Evolutionary conservation across 2,329 filamentous ascomycete genomes (phyloP), one percentile per base, ranked within the genome.

Genomic region (Ceratocystis lukuohia): DNA sequence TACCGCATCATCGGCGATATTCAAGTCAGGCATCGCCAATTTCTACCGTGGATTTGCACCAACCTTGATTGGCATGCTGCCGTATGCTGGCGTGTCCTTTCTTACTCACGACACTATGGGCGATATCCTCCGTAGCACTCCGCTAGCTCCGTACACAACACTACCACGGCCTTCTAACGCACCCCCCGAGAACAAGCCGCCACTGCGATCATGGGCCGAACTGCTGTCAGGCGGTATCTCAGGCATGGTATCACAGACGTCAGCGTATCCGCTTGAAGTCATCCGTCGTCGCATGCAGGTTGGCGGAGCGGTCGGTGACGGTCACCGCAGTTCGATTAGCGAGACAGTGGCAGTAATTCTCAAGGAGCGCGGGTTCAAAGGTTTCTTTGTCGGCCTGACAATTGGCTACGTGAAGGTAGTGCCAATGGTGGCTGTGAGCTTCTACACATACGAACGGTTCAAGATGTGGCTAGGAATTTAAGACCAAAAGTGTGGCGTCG

Each of bases 401-500:
- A 96, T 99, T 75, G 94, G 94, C 6, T 99, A 97, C 75, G 84
- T 91, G 72, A 99, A 99, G 78, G 84, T 97, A 64, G 81, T 96
- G 69, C 94, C 94, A 2, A 88, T 99, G 89, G 85, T 78, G 33
- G 94, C 94, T 12, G 80, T 83, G 65, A 81, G 80, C 70, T 87
- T 87, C 72, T 87, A 83, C 72, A 84, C 83, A 17, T 87, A 87
- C 71, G 84, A 87, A 74, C 79, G 84, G 68, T 76, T 81, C 70
- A 87, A 87, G 78, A 80, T 77, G 57, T 76, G 80, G 70, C 76
- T 91, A 70, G 85, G 84, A 53, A 89, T 91, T 72, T 89, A 78
- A 57, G 20, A 72, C 37, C 37, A 41, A 41, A 73, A 46, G 56
- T 48, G 56, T 20, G 64, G 37, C 0, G 20, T 53, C 20, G 10